Conservation (phyloP, 495 filamentous ascomycete species). For the Podospora didyma region DNA sequence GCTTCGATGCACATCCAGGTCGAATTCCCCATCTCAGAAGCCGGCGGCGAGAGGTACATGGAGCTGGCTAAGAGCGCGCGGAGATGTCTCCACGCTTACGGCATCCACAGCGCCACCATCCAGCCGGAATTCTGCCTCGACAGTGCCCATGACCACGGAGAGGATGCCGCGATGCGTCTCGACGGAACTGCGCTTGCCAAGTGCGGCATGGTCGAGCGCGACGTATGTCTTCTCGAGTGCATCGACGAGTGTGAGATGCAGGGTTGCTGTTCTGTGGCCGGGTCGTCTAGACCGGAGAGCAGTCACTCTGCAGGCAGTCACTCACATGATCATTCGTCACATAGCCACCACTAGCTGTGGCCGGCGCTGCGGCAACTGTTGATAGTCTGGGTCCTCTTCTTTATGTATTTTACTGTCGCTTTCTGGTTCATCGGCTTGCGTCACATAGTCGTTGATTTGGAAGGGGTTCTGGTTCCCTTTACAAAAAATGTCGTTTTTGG, state of each 20-base stretch:
- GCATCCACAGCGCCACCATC: slow-evolving; percentile 96
- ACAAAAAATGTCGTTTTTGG: no score
- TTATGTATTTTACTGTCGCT: not conserved
- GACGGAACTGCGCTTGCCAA: slow-evolving; percentile 36
- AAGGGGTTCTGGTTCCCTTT: no score
- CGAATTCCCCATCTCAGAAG: slow-evolving; percentile 63
- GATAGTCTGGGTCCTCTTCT: not conserved
- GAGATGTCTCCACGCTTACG: slow-evolving; percentile 86
- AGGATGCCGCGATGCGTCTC: slow-evolving; percentile 29
- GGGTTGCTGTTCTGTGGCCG: slow-evolving; percentile 60
- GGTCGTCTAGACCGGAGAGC: slow-evolving; percentile 22
- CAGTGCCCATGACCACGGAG: slow-evolving; percentile 32
- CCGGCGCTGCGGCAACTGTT: not conserved
- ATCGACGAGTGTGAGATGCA: slow-evolving; percentile 72
- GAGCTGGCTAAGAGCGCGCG: slow-evolving; percentile 72
- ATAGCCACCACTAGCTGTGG: slow-evolving; percentile 3
- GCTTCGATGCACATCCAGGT: slow-evolving; percentile 91
- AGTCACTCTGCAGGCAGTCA: slow-evolving; percentile 11
- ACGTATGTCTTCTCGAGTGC: slow-evolving; percentile 78
- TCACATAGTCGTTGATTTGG: no score
- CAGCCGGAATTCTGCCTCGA: slow-evolving; percentile 88
- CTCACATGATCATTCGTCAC: slow-evolving; percentile 6
- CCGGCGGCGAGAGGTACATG: slow-evolving; percentile 82
- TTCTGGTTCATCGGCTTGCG: not conserved
- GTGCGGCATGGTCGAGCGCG: slow-evolving; percentile 50